Evolutionary conservation across 2,329 filamentous ascomycete genomes (phyloP).

Genomic region (Botryotinia globosa): DNA sequence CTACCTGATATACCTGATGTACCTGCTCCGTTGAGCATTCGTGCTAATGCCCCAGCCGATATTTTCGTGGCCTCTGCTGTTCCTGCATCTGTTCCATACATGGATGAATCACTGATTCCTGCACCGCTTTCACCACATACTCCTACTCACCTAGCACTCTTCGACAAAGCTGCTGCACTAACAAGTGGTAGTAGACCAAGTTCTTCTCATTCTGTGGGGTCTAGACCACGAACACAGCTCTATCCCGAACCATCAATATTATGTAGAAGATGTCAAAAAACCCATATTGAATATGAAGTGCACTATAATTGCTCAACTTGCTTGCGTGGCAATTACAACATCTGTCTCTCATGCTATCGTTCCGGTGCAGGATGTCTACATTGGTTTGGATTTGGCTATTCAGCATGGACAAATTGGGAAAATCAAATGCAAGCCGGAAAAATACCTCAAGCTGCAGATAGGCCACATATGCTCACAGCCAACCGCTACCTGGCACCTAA

Average conservation of each 20-base stretch:
- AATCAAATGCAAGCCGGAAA: conserved; percentile 42
- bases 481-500: conserved; percentile 55
- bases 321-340: conserved; percentile 66
- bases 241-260: conserved; percentile 69
- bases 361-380: conserved; percentile 72
- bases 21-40: conserved; percentile 23
- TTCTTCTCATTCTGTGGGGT: conserved; percentile 36
- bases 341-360: conserved; percentile 81
- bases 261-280: conserved; percentile 68
- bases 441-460: conserved; percentile 41
- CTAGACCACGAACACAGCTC: conserved; percentile 42
- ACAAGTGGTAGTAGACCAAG: conserved; percentile 35
- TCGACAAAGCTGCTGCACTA: conserved; percentile 35
- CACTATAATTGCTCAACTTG: conserved; percentile 81
- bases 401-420: conserved; percentile 67
- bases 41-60: conserved; percentile 29
- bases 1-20: background rate
- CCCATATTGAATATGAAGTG: conserved; percentile 77
- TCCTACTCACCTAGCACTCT: conserved; percentile 26
- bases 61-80: conserved; percentile 28
- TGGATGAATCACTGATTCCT: conserved; percentile 33
- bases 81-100: conserved; percentile 21
- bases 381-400: conserved; percentile 84
- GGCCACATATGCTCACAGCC: conserved; percentile 57
- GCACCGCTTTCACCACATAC: conserved; percentile 35